These are phyloP conservation scores for Termitomyces sp. DNA, from an alignment of 768 basidiomycete genomes.

Conservation along the genomic window DNA sequence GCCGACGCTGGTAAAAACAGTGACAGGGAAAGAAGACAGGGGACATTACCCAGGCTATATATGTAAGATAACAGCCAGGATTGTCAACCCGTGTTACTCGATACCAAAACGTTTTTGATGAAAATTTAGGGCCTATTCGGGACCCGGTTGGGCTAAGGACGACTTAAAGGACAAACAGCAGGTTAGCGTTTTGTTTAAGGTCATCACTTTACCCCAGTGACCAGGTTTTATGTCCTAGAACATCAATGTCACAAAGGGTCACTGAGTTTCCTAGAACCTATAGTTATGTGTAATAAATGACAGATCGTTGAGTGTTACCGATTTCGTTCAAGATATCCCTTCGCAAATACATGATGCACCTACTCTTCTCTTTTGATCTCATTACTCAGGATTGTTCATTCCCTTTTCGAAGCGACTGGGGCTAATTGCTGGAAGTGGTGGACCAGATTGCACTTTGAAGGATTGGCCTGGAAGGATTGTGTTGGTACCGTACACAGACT, in stretches of 20 bases:
- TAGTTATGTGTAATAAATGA: neutral
- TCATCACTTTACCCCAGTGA: no score
- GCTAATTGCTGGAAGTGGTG: constrained; percentile 26
- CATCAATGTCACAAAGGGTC: no score
- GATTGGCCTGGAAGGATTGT: constrained; percentile 10
- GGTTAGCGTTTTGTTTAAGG: no score
- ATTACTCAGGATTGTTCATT: neutral
- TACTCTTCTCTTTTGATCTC: no score
- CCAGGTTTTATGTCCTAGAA: no score
- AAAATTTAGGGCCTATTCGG: neutral
- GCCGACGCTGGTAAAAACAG: neutral
- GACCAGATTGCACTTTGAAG: constrained; percentile 18
- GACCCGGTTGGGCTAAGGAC: no score
- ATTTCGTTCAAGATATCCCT: neutral
- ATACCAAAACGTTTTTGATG: neutral
- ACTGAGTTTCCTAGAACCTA: no score
- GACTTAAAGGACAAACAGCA: no score
- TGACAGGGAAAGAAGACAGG: neutral
- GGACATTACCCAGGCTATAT: neutral
- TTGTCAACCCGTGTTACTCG: constrained; percentile 9
- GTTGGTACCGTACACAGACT: constrained; percentile 28
- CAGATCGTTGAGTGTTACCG: neutral
- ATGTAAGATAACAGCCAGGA: neutral
- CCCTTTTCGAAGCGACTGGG: constrained; percentile 20
- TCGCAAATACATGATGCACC: neutral